Evolutionary conservation across 2,329 filamentous ascomycete species (phyloP).

Genomic region (Huntiella savannae): DNA sequence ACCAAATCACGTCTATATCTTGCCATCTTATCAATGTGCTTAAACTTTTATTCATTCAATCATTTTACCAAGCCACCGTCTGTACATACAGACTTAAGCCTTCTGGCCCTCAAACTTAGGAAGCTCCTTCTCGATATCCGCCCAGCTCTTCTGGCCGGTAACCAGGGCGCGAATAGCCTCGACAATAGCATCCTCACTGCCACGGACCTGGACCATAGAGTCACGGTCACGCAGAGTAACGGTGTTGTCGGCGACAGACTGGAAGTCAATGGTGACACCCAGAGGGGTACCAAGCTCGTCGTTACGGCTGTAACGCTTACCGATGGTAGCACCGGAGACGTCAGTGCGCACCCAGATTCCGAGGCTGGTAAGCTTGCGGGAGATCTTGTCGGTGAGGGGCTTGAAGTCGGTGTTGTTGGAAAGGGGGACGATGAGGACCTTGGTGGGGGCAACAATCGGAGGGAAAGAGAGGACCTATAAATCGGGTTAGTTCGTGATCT

Average conservation of each 20-base stretch:
- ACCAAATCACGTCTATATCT: too few relatives aligned
- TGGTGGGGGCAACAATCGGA: constrained; percentile 55
- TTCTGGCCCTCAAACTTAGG: constrained; percentile 73
- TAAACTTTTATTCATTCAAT: too few relatives aligned
- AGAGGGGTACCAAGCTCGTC: constrained; percentile 81
- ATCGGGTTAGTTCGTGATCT: not conserved
- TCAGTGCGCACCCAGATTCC: constrained; percentile 64
- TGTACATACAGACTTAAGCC: constrained; percentile 9
- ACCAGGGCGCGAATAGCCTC: constrained; percentile 37
- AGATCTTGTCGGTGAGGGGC: constrained; percentile 46
- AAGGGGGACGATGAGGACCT: constrained; percentile 69
- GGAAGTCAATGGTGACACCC: constrained; percentile 78
- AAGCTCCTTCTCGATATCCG: constrained; percentile 55
- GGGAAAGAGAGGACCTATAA: constrained; percentile 24
- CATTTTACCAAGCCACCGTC: too few relatives aligned
- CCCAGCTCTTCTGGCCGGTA: constrained; percentile 32
- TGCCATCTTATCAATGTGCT: too few relatives aligned
- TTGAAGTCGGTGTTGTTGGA: constrained; percentile 57
- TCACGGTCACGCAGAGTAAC: constrained; percentile 73
- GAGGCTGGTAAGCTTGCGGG: constrained; percentile 47
- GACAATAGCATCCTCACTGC: constrained; percentile 53
- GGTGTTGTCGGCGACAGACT: constrained; percentile 63
- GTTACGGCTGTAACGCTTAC: constrained; percentile 74
- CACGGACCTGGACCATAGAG: constrained; percentile 65
- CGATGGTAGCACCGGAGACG: constrained; percentile 66